Evolutionary conservation across 352 stramenopile species (phyloP).

Genomic region (Pythium sukuiense): DNA sequence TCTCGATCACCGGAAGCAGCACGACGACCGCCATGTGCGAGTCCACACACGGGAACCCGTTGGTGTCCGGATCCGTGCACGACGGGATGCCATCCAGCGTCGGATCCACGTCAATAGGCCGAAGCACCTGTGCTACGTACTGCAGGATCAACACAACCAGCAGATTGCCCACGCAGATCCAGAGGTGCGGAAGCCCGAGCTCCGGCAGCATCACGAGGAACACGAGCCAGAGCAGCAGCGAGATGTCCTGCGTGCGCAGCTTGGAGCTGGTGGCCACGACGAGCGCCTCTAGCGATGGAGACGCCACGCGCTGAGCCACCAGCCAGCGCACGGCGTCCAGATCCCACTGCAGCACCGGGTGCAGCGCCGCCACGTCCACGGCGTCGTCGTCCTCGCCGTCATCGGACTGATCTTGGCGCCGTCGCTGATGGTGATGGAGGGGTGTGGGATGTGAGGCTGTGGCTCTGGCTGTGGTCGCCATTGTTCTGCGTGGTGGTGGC

Average conservation of each 20-base stretch:
- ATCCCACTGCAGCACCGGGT: slow-evolving; percentile 62
- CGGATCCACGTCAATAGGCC: slow-evolving; percentile 55
- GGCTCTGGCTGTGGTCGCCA: neutral
- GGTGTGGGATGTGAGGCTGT: slow-evolving; percentile 8
- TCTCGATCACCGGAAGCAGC: slow-evolving; percentile 51
- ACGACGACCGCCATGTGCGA: slow-evolving; percentile 76
- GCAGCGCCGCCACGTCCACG: slow-evolving; percentile 25
- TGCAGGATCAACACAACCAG: slow-evolving; percentile 51
- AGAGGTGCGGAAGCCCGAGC: slow-evolving; percentile 67
- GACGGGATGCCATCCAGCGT: slow-evolving; percentile 26
- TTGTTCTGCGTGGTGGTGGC: neutral
- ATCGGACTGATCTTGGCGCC: neutral
- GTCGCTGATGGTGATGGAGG: slow-evolving; percentile 5
- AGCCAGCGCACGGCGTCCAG: slow-evolving; percentile 41
- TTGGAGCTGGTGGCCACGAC: slow-evolving; percentile 59
- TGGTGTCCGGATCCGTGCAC: slow-evolving; percentile 47
- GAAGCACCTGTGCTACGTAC: slow-evolving; percentile 36
- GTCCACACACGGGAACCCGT: slow-evolving; percentile 70
- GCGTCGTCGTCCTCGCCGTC: neutral
- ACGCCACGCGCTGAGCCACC: slow-evolving; percentile 7
- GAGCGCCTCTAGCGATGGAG: slow-evolving; percentile 36
- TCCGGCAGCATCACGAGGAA: slow-evolving; percentile 57
- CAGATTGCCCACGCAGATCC: slow-evolving; percentile 62
- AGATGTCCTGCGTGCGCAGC: slow-evolving; percentile 58
- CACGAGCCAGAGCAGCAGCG: slow-evolving; percentile 65